Percentiles rank a stretch among this genome's conserved stretches.
These are phyloP conservation scores for Pythium angustatum DNA, from an alignment of 352 stramenopile genomes.

Conservation along the genomic window DNA sequence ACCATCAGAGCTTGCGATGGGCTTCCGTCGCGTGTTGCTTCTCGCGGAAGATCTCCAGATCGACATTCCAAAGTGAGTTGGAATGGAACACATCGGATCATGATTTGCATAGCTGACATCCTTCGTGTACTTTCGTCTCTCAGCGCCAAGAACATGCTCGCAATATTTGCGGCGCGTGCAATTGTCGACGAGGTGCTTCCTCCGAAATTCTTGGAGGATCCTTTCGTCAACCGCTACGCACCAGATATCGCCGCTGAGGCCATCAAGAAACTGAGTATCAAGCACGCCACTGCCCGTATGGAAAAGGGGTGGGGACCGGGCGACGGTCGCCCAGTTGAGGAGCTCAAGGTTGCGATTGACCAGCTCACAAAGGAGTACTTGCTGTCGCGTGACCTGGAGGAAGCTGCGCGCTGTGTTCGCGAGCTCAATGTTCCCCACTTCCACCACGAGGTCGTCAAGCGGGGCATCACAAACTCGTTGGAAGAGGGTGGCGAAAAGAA, in stretches of 20 bases:
- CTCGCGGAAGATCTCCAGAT: constrained; percentile 95
- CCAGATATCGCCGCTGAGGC: constrained; percentile 95
- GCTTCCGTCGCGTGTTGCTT: constrained; percentile 97
- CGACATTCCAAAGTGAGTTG: constrained; percentile 88
- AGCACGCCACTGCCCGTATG: constrained; percentile 94
- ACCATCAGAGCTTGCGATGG: constrained; percentile 79
- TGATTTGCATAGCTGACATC: background rate
- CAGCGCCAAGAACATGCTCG: constrained; percentile 89
- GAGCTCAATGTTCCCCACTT: constrained; percentile 96
- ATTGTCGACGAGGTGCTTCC: constrained; percentile 99
- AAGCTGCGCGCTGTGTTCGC: constrained; percentile 89
- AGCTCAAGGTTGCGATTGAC: constrained; percentile 93
- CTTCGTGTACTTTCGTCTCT: constrained; percentile 6
- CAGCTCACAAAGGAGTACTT: constrained; percentile 98
- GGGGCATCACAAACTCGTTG: constrained; percentile 53
- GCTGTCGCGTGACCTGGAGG: constrained; percentile 93
- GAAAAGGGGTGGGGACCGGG: constrained; percentile 98
- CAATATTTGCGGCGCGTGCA: constrained; percentile 96
- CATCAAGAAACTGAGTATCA: constrained; percentile 96
- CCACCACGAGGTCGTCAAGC: constrained; percentile 96
- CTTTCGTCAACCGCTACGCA: constrained; percentile 93
- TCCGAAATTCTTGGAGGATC: constrained; percentile 96
- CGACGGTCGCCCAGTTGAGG: constrained; percentile 88
- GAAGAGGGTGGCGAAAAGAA: constrained; percentile 42
- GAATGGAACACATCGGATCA: background rate